These are phyloP conservation scores for Diaporthe citriasiana DNA, from an alignment of 2,329 filamentous ascomycete species.

Conservation along the genomic window DNA sequence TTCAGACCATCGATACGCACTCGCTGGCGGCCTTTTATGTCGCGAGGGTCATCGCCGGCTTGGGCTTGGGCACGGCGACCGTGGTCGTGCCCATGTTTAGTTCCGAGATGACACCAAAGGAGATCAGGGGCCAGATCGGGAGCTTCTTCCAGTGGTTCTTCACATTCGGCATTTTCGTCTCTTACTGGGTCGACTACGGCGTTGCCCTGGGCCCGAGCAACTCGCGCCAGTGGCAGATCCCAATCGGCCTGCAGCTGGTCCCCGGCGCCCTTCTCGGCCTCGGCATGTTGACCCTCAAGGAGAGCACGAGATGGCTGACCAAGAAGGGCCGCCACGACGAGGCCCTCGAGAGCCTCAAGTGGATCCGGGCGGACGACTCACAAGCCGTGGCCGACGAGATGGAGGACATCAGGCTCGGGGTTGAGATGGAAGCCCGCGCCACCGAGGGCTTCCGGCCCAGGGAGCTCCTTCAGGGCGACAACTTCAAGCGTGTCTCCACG, in stretches of 20 bases:
- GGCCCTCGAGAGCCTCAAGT: conserved; percentile 62
- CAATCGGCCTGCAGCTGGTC: conserved; percentile 65
- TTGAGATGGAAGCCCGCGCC: conserved; percentile 60
- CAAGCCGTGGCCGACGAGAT: conserved; percentile 58
- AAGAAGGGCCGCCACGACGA: conserved; percentile 59
- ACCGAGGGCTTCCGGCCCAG: conserved; percentile 58
- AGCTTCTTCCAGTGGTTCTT: conserved; percentile 62
- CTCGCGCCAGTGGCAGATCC: conserved; percentile 67
- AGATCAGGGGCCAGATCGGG: conserved; percentile 59
- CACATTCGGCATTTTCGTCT: conserved; percentile 50
- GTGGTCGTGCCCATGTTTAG: conserved; percentile 59
- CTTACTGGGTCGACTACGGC: conserved; percentile 63
- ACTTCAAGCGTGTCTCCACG: conserved; percentile 58
- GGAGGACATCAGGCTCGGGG: conserved; percentile 62
- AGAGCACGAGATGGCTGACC: conserved; percentile 65
- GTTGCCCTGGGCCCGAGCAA: conserved; percentile 50
- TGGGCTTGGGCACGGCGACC: conserved; percentile 51
- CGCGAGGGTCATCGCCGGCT: conserved; percentile 50
- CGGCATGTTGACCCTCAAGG: conserved; percentile 62
- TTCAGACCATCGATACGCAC: conserved; percentile 59
- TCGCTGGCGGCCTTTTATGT: conserved; percentile 53
- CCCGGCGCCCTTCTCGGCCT: conserved; percentile 62
- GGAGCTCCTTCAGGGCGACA: conserved; percentile 62
- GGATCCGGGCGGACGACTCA: conserved; percentile 63
- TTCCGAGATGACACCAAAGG: conserved; percentile 62